Conservation (phyloP, 768 basidiomycete genomes). For the Arthromyces matolae region DNA sequence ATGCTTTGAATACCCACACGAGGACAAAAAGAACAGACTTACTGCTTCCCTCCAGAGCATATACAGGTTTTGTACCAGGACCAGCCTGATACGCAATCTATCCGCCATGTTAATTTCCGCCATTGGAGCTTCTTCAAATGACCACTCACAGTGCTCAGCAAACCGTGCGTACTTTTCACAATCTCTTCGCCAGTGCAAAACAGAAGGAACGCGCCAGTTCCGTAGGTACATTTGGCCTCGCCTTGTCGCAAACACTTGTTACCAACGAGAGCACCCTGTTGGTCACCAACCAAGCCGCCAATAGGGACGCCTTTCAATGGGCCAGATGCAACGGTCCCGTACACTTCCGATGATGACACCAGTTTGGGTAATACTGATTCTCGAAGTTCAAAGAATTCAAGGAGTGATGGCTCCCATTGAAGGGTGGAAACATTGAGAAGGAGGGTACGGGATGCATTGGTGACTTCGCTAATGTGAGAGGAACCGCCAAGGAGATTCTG, state of each 20-base stretch:
- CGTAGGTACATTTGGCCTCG: constrained; percentile 97
- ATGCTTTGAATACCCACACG: neutral
- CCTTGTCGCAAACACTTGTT: constrained; percentile 92
- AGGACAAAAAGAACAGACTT: constrained; percentile 27
- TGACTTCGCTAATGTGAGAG: constrained; percentile 86
- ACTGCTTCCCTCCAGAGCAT: constrained; percentile 95
- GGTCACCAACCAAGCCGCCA: constrained; percentile 94
- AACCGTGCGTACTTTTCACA: constrained; percentile 79
- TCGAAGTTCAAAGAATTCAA: constrained; percentile 85
- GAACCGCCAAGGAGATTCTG: constrained; percentile 85
- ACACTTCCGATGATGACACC: constrained; percentile 89
- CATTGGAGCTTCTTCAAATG: neutral
- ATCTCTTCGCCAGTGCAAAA: constrained; percentile 91
- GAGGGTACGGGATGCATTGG: constrained; percentile 95
- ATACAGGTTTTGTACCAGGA: constrained; percentile 70
- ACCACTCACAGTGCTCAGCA: constrained; percentile 75
- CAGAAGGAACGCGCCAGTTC: constrained; percentile 93
- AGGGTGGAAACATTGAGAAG: constrained; percentile 81
- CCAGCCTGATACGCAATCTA: constrained; percentile 92
- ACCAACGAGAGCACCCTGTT: constrained; percentile 93
- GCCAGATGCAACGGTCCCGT: constrained; percentile 71
- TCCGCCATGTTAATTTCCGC: constrained; percentile 6
- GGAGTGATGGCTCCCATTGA: constrained; percentile 76
- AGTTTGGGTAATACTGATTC: constrained; percentile 77
- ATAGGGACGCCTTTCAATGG: constrained; percentile 75